Base-by-base conservation (phyloP, 805 yeast species). In the Ogataea trehalophila region DNA sequence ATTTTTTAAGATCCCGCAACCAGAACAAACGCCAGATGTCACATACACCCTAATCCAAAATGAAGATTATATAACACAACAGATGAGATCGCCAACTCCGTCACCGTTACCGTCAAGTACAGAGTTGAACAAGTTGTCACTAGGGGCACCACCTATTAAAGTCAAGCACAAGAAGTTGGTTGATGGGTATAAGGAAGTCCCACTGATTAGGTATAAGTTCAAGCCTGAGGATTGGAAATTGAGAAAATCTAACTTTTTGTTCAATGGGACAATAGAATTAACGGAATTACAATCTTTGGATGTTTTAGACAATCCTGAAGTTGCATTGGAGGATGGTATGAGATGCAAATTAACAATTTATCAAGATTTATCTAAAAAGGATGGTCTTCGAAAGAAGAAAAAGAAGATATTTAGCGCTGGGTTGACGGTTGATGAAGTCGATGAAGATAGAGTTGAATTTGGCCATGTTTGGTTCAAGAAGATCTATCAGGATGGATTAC, bases 1-100 rank as follows among this genome's bases (percentile, higher is more conserved):
- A 20, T 58, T 62, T 39, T 61, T 52, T 46, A 61, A 56, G 40
- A 56, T 60, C 8, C 54, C 59, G 1, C 59, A 60, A 6, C 60
- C 63, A 5, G 54, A 51, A 31, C 46, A 48, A 26, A 46, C 37
- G n/a, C 42, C 39, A 2, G 57, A 51, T 37, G 39, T 49, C 2
- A 43, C 43, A 23, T 51, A 34, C 37, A 44, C 33, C 13, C 45
- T 47, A 2, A 44, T 36, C 2, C 49, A 48, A 8, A 42, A 42
- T 15, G 37, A 20, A 16, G 41, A 18, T 33, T 34, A 31, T 3
- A 6, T 38, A 9, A 34, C 37, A 37, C 37, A 41, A 5, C 42
- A 40, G 6, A 9, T 33, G 5, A 39, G 9, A 6, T 33, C 46
- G 8, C 46, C 46, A 17, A 38, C 14, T 17, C 33, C 29, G 14